Evolutionary conservation across 2,329 filamentous ascomycete genomes (phyloP), one percentile per base, ranked within the genome.

Genomic region (Mycosphaerella sp.): DNA sequence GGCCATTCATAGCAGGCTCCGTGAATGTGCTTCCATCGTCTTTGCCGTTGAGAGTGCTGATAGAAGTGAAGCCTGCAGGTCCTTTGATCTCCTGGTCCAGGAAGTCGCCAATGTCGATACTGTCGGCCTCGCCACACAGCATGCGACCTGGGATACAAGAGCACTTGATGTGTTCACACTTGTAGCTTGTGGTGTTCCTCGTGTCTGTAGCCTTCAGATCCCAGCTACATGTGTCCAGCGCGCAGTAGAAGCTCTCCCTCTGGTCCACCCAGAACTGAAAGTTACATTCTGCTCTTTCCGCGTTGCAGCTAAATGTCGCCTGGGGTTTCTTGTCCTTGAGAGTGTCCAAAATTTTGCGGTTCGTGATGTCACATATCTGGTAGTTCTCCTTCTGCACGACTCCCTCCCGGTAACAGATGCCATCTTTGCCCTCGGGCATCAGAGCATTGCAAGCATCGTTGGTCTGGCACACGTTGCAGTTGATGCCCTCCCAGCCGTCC

Each of bases 201-300:
- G 79, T 74, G 30, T 84, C 79, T 49, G 81, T 78, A 53, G 84
- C 84, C 51, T 86, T 79, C 66, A 85, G 81, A 44, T 72, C 78
- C 63, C 87, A 93, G 13, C 80, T 71, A 73, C 93, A 98, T 13
- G 84, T 85, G 63, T 88, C 82, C 52, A 98, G 76, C 56, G 86
- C 84, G 73, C 94, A 98, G 71, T 95, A 98, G 75, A 98, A 98
- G 1, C 93, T 97, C 71, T 98, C 93, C 57, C 80, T 77, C 60
- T 91, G 81, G 62, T 94, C 90, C 42, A 98, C 89, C 91, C 93
- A 98, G 72, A 98, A 98, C 71, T 98, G 93, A 62, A 98, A 98
- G 67, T 95, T 93, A 66, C 93, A 98, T 16, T 85, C 82, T 16
- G 80, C 76, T 4, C 82, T 76, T 45, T 86, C 81, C 32, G 80